Percentiles rank a stretch among this genome's conserved stretches.
Evolutionary conservation across 805 yeast genomes (phyloP).

Genomic region (Metschnikowia rubicola): DNA sequence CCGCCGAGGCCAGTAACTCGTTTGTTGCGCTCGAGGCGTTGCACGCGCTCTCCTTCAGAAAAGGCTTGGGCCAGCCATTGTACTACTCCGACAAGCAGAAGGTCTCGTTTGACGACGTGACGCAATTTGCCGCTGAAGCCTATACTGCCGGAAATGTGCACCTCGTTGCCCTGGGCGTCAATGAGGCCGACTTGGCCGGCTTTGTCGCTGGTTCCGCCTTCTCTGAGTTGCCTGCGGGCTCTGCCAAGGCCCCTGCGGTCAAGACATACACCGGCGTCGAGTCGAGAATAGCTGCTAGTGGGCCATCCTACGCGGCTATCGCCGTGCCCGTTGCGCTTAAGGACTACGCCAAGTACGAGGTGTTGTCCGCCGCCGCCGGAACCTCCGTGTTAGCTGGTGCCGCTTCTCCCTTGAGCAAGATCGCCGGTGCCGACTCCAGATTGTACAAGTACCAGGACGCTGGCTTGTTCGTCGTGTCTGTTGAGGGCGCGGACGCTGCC

Average conservation of each 20-base stretch:
- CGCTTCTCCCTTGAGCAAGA: slow-evolving; percentile 45
- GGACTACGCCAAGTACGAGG: slow-evolving; percentile 64
- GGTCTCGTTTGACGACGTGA: slow-evolving; percentile 59
- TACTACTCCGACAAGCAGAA: slow-evolving; percentile 63
- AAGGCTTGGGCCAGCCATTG: slow-evolving; percentile 82
- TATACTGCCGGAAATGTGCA: slow-evolving; percentile 70
- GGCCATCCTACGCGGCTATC: slow-evolving; percentile 69
- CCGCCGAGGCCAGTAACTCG: slow-evolving; percentile 48
- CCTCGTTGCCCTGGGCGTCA: slow-evolving; percentile 71
- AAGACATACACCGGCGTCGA: slow-evolving; percentile 56
- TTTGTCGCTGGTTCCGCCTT: slow-evolving; percentile 68
- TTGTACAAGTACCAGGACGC: slow-evolving; percentile 71
- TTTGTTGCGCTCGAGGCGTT: slow-evolving; percentile 71
- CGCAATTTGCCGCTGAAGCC: slow-evolving; percentile 59
- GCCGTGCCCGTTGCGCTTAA: slow-evolving; percentile 72
- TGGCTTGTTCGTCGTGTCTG: slow-evolving; percentile 72
- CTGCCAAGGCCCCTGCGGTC: slow-evolving; percentile 42
- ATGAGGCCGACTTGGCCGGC: slow-evolving; percentile 61
- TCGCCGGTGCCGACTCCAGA: slow-evolving; percentile 48
- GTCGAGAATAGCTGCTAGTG: slow-evolving; percentile 61
- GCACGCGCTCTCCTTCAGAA: slow-evolving; percentile 78
- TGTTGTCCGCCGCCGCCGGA: slow-evolving; percentile 66
- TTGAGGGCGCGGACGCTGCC: slow-evolving; percentile 56
- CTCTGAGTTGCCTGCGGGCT: slow-evolving; percentile 58
- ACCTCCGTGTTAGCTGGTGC: slow-evolving; percentile 56